Percentiles rank a stretch among this genome's conserved stretches.
Evolutionary conservation across 768 basidiomycete genomes (phyloP).

Genomic region (Erythrobasidium yunnanense): DNA sequence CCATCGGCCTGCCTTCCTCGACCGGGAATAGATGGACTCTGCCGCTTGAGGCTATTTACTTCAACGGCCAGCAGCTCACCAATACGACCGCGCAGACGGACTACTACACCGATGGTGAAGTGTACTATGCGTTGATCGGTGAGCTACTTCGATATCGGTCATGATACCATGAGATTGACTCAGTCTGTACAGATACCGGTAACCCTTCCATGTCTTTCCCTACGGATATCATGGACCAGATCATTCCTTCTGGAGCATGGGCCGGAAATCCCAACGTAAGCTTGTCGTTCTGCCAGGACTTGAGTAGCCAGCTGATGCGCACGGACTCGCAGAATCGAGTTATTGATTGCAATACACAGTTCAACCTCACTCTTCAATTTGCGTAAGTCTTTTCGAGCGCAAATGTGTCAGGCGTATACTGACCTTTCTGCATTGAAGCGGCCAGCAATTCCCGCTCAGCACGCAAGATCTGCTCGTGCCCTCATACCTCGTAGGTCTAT

Average conservation of each 20-base stretch:
- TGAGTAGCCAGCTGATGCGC: not conserved
- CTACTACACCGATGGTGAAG: not conserved
- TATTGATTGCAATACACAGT: not conserved
- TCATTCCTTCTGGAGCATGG: not conserved
- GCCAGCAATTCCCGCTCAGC: slow-evolving; percentile 4
- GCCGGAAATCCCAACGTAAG: not conserved
- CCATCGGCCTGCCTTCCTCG: not conserved
- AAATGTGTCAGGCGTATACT: no score
- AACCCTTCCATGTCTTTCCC: slow-evolving; percentile 16
- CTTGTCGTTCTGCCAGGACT: not conserved
- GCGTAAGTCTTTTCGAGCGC: no score
- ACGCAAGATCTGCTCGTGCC: slow-evolving; percentile 1
- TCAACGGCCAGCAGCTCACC: slow-evolving; percentile 1
- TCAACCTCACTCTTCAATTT: slow-evolving; percentile 16
- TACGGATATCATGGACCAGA: slow-evolving; percentile 2
- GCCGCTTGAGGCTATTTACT: slow-evolving; percentile 4
- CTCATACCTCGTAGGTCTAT: not conserved
- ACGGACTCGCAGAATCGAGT: slow-evolving; percentile 4
- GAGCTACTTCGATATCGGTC: not conserved
- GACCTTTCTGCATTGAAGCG: not conserved
- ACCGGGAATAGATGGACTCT: slow-evolving; percentile 20
- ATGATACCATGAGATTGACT: not conserved
- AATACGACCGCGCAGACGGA: not conserved
- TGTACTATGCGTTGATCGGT: not conserved
- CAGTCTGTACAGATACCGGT: not conserved